A percentile compares a stretch with the other conserved stretches of the same genome.
phyloP scores from a whole-genome alignment of 225 moss, liverwort and hornwort genomes.

The Straminergon stramineum region DNA sequence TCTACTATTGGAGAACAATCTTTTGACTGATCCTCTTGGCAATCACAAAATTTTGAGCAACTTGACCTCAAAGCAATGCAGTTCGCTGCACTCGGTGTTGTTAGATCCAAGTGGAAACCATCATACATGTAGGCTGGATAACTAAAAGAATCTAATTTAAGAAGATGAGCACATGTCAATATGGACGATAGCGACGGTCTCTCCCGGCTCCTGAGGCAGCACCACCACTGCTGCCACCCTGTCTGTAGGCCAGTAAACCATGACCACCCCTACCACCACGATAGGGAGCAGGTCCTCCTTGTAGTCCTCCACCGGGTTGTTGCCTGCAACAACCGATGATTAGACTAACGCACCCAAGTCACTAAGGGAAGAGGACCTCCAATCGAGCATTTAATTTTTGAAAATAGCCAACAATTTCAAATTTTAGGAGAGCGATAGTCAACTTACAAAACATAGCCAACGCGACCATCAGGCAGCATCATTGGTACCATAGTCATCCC shows the following conservation, averaged over 20 bases:
- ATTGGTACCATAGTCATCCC: conserved; percentile 99
- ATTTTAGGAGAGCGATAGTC: background rate
- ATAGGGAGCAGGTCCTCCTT: conserved; percentile 92
- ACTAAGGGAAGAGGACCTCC: background rate
- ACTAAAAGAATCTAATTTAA: background rate
- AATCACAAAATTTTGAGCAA: conserved; percentile 28
- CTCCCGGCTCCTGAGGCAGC: conserved; percentile 60
- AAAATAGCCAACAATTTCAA: background rate
- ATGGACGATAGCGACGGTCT: conserved; percentile 91
- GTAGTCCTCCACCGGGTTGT: conserved; percentile 79
- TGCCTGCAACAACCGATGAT: conserved; percentile 48
- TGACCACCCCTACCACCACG: conserved; percentile 91
- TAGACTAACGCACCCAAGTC: background rate
- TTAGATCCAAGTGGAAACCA: conserved; percentile 24
- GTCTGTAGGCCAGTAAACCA: conserved; percentile 79
- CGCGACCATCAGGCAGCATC: conserved; percentile 96
- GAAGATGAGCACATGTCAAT: conserved; percentile 29
- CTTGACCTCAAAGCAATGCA: conserved; percentile 15
- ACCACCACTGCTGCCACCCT: conserved; percentile 67
- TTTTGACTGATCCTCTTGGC: conserved; percentile 16
- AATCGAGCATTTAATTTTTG: background rate
- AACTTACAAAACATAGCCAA: conserved; percentile 98
- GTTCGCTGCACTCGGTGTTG: conserved; percentile 7
- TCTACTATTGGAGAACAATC: conserved; percentile 10
- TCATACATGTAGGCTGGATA: conserved; percentile 19